Evolutionary conservation across 345 rosid species (phyloP).

Genomic region (Brassica napus): DNA sequence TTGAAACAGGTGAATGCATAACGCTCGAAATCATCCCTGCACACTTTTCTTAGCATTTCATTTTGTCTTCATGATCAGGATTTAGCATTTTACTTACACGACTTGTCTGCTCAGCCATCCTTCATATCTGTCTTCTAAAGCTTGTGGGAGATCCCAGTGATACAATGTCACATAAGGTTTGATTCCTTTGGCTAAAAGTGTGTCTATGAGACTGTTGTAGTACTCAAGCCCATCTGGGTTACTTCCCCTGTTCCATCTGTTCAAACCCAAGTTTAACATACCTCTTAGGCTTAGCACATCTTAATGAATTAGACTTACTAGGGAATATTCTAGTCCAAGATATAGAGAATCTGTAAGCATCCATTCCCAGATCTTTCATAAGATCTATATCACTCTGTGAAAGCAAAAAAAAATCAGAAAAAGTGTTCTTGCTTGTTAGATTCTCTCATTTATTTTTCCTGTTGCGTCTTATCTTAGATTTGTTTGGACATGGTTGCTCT

Average conservation of each 20-base stretch:
- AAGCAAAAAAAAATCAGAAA: neutral
- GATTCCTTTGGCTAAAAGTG: constrained; percentile 76
- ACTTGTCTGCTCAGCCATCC: constrained; percentile 78
- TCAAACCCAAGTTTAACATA: neutral
- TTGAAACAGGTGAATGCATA: constrained; percentile 74
- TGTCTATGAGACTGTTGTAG: constrained; percentile 72
- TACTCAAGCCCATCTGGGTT: constrained; percentile 62
- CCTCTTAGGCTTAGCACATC: neutral
- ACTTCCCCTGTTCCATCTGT: constrained; percentile 84
- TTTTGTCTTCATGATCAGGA: constrained; percentile 1
- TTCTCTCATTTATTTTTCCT: constrained; percentile 9
- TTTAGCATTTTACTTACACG: constrained; percentile 52
- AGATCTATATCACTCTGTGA: constrained; percentile 73
- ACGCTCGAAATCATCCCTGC: constrained; percentile 71
- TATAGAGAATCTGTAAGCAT: constrained; percentile 90
- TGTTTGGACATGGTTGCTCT: constrained; percentile 34
- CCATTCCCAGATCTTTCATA: constrained; percentile 91
- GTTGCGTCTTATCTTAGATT: constrained; percentile 25
- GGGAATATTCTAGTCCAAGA: constrained; percentile 95
- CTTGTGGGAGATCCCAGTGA: constrained; percentile 98
- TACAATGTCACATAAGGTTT: constrained; percentile 88
- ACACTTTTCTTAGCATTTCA: constrained; percentile 7
- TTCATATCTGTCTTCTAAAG: constrained; percentile 78
- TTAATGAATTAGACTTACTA: constrained; percentile 44
- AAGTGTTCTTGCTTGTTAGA: constrained; percentile 14